Base-by-base conservation (phyloP, 345 rosid genomes). In the Eucalyptus marginata region DNA sequence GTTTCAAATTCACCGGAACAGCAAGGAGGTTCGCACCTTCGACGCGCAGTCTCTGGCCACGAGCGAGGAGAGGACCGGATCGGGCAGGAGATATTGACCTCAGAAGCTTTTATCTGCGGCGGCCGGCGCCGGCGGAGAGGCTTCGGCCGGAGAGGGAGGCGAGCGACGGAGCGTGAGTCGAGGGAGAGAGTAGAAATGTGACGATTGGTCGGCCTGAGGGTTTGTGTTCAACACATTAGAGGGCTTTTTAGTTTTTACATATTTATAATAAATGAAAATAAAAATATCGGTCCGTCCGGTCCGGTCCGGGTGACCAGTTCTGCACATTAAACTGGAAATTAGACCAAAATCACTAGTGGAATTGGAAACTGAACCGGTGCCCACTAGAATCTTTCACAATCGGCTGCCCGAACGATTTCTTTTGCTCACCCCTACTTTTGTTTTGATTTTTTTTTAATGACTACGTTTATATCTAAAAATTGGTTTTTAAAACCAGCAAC, bases 371-470 rank as follows among this genome's bases (percentile, higher is more conserved):
- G 8, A 7, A 43, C 44, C 44, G 44, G 7, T 43, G 8, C 44
- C 8, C 44, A 43, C 16, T 15, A 50, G 2, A 50, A 20, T 20
- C 25, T 7, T 22, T 22, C 11, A 13, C 14, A 58, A 25, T 2
- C 3, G 2, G 1, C 3, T 25, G 0, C 0, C 10, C 13, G 0
- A 1, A 25, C 1, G 2, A 0, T 58, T 25, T 10, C 3, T 24
- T 56, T 8, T 56, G 5, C 5, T 22, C 0, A 54, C 27, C 10
- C 5, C 11, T 54, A 8, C 11, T 2, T 16, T 51, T 6, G 1
- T 51, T 51, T 6, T 16, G 54, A 50, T 51, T 16, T 51, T 36
- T 49, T 16, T 50, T 50, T 29, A 15, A 14, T 66, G 18, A 31
- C 20, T 64, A n/a, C 0, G 3, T 14, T 52, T 52, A 12, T 64